phyloP scores from a whole-genome alignment of 176 grass and related monocot genomes.

The Pontederia crassipes region DNA sequence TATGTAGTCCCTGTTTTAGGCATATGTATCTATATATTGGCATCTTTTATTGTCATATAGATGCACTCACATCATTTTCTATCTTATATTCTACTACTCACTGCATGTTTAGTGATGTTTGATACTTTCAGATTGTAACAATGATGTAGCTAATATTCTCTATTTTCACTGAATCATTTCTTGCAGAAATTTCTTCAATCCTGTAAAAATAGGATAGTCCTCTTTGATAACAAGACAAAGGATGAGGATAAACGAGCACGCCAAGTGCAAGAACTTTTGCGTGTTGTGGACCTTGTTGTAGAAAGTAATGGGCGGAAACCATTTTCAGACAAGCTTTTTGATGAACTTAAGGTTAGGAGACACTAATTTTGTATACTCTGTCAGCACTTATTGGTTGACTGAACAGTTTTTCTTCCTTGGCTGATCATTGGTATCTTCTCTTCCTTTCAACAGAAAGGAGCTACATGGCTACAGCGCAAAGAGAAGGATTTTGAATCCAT shows the following conservation, averaged over 20 bases:
- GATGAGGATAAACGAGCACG: conserved; percentile 3
- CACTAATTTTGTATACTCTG: conserved; percentile 5
- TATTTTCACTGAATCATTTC: neutral
- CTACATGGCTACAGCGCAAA: conserved; percentile 15
- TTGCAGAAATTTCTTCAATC: conserved; percentile 27
- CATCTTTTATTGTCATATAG: too few species aligned
- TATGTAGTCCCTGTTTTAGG: too few species aligned
- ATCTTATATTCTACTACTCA: neutral
- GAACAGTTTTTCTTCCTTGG: neutral
- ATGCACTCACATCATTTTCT: neutral
- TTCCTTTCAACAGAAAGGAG: conserved; percentile 28
- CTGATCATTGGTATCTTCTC: conserved; percentile 1
- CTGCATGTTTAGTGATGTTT: neutral
- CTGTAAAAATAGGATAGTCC: conserved; percentile 40
- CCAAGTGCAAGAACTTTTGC: conserved; percentile 28
- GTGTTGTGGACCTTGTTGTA: conserved; percentile 34
- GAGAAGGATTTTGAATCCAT: conserved; percentile 15
- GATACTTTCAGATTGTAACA: neutral
- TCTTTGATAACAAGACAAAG: conserved; percentile 52
- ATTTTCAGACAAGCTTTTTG: conserved; percentile 41
- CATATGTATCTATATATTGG: too few species aligned
- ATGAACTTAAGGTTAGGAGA: conserved; percentile 40
- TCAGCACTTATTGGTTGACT: neutral
- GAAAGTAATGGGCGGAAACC: conserved; percentile 31
- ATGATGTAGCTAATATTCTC: too few species aligned